These are phyloP conservation scores for Achaetomium macrosporum DNA, from an alignment of 2,329 filamentous ascomycete species.

Conservation along the genomic window DNA sequence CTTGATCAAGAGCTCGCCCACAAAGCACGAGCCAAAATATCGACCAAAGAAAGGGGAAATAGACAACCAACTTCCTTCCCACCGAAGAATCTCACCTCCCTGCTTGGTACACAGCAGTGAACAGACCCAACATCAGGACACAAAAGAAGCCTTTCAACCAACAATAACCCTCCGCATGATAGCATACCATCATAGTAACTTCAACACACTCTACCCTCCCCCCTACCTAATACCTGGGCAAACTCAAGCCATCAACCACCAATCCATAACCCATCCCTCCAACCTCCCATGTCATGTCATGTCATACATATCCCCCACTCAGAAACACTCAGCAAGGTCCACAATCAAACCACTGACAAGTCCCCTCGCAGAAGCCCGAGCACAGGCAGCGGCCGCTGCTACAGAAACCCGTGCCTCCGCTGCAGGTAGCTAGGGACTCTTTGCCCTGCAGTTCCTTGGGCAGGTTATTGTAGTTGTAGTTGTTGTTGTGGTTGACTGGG, in stretches of 20 bases:
- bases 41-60: no score
- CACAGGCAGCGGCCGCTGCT: conserved; percentile 7
- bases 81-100: no score
- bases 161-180: not conserved
- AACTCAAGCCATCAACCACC: no score
- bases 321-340: conserved; percentile 13
- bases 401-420: conserved; percentile 14
- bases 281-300: no score
- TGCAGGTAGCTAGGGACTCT: not conserved
- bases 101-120: not conserved
- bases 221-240: no score
- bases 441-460: not conserved
- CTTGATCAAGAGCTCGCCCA: no score
- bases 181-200: no score
- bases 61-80: no score
- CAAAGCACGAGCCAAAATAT: no score
- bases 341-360: conserved; percentile 15
- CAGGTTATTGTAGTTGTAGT: not conserved
- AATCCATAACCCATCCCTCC: not conserved
- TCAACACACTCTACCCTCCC: no score
- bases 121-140: not conserved
- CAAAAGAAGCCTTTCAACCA: not conserved
- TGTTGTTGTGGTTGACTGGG: no score
- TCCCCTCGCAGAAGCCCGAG: conserved; percentile 12
- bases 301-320: no score